Evolutionary conservation across 1,139 yeast genomes (phyloP).

Genomic region (Pichia cactophila): DNA sequence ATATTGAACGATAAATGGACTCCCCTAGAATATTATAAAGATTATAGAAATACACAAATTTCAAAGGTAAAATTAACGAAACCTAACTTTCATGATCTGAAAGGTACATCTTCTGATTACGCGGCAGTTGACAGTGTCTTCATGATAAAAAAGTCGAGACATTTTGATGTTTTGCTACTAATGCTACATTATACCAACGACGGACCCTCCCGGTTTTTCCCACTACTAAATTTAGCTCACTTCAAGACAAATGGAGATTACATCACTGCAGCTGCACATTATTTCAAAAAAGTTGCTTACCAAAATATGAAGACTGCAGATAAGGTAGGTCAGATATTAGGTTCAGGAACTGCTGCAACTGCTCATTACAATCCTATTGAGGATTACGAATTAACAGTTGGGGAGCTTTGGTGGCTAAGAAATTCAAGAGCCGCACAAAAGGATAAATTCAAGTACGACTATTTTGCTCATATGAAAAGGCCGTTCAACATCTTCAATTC

Average conservation of each 20-base stretch:
- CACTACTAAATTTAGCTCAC: constrained; percentile 42
- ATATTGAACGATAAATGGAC: constrained; percentile 12
- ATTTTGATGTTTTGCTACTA: constrained; percentile 39
- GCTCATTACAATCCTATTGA: constrained; percentile 1
- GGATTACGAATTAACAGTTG: constrained; percentile 9
- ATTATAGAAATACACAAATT: neutral
- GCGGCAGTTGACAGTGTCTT: constrained; percentile 50
- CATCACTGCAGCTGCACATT: constrained; percentile 49
- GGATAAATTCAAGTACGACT: neutral
- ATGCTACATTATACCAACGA: constrained; percentile 45
- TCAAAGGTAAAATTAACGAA: constrained; percentile 20
- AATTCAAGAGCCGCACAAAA: neutral
- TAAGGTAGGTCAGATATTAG: constrained; percentile 1
- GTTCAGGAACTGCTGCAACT: constrained; percentile 10
- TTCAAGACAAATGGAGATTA: constrained; percentile 52
- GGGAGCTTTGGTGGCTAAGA: constrained; percentile 11
- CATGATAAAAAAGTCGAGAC: constrained; percentile 39
- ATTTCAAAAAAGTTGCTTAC: constrained; percentile 38
- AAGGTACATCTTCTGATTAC: constrained; percentile 48
- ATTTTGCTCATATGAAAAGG: neutral
- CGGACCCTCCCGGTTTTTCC: constrained; percentile 38
- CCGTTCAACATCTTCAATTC: constrained; percentile 16
- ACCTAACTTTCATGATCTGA: constrained; percentile 35
- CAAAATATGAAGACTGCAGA: constrained; percentile 35
- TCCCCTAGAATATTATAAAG: constrained; percentile 13